Conservation (phyloP, 768 basidiomycete genomes). For the Hericium erinaceus region DNA sequence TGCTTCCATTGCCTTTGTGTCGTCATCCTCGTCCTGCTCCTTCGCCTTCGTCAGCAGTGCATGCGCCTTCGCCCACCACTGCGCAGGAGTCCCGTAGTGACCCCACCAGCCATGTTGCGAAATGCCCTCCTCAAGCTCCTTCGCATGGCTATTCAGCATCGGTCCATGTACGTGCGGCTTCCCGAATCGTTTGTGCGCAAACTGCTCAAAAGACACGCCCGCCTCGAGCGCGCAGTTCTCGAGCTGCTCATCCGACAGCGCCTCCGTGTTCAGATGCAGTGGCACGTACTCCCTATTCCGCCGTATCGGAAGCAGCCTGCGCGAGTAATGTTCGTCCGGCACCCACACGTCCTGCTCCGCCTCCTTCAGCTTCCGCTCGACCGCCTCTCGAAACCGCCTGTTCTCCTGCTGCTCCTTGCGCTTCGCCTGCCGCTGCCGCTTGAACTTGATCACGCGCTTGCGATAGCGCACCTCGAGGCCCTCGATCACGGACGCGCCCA, state of each 20-base stretch:
- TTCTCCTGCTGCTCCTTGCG: conserved; percentile 36
- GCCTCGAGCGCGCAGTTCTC: conserved; percentile 61
- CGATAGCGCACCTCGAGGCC: conserved; percentile 58
- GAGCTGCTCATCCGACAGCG: conserved; percentile 43
- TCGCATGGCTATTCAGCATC: background rate
- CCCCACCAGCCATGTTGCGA: background rate
- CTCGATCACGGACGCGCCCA: conserved; percentile 59
- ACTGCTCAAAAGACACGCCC: conserved; percentile 45
- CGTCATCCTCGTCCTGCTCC: conserved; percentile 5
- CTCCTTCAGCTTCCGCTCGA: conserved; percentile 54
- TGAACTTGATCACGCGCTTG: conserved; percentile 39
- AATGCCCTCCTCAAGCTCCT: background rate
- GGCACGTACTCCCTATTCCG: too few relatives aligned
- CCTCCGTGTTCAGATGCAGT: conserved; percentile 54
- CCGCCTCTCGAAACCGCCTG: conserved; percentile 47
- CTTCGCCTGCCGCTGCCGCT: conserved; percentile 34
- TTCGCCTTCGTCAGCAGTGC: conserved; percentile 7
- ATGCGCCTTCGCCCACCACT: background rate
- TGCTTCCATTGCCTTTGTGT: conserved; percentile 10
- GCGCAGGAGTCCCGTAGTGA: background rate
- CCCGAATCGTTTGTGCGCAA: conserved; percentile 21
- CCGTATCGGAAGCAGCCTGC: too few relatives aligned
- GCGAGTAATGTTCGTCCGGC: conserved; percentile 12
- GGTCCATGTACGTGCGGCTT: background rate
- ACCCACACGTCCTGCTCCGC: conserved; percentile 47